phyloP scores from a whole-genome alignment of 305 asterid species.

The Solanum hybrid region DNA sequence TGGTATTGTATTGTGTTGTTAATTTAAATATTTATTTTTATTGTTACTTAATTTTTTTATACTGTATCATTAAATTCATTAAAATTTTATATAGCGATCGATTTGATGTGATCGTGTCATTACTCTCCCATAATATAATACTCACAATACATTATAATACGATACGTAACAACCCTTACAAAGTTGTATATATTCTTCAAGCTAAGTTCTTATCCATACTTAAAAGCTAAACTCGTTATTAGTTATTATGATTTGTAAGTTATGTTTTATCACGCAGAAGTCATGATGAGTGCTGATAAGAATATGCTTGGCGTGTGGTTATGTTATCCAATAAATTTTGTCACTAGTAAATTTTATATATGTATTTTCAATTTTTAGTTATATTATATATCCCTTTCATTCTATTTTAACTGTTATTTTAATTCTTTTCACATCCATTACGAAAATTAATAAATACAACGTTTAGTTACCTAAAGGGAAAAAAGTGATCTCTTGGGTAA shows the following conservation, averaged over 20 bases:
- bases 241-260: neutral
- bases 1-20: neutral
- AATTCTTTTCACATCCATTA: neutral
- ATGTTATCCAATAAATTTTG: neutral
- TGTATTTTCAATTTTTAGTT: neutral
- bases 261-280: neutral
- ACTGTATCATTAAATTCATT: neutral
- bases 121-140: neutral
- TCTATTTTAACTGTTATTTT: too few species aligned
- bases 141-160: neutral
- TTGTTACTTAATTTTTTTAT: neutral
- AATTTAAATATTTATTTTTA: neutral
- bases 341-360: neutral
- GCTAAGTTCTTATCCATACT: neutral
- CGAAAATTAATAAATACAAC: neutral
- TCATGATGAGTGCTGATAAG: neutral
- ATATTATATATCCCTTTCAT: neutral
- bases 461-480: neutral
- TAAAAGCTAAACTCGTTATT: neutral
- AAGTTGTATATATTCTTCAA: neutral
- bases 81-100: neutral
- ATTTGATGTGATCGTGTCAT: too few species aligned
- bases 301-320: neutral
- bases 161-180: neutral
- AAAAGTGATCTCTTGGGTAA: neutral